Evolutionary conservation across 1,284 basidiomycete species (phyloP), one percentile per base, ranked within the genome.

Genomic region (Porogramme epimiltina): DNA sequence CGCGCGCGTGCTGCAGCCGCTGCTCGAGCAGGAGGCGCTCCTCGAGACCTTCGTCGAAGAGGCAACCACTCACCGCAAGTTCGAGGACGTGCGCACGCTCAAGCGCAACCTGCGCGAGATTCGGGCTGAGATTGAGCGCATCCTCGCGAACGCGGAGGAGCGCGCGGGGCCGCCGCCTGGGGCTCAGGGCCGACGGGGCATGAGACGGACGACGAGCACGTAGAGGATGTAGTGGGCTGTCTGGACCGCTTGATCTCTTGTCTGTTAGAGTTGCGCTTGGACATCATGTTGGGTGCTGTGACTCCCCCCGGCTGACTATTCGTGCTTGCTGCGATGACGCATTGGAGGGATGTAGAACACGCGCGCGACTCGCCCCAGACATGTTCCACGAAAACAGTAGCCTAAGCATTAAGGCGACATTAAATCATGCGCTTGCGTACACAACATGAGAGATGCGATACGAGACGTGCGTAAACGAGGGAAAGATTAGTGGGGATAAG

Each of bases 1-100:
- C 19, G 91, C 91, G 2, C 75, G 81, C 28, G 72, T 78, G 3
- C 72, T 96, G 20, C 93, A 95, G 63, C 93, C 93, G 2, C 71
- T 96, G 18, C 77, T 96, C 9, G 93, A 96, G 69, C 93, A 96
- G 70, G 93, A 96, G 70, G 88, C 89, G 3, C 76, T 95, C 44
- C 75, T 96, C 28, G 93, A 95, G 72, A 78, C 81, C 1, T 92
- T 90, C 63, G 78, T 93, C 3, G 84, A 88, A 59, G 90, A 95
- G 65, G 93, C 93, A 3, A 87, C 85, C 66, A 80, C 83, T 1
- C 87, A 87, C 62, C 77, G 93, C 40, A 95, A 95, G 71, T 95
- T 95, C 58, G 93, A 96, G 70, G 93, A 96, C 66, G 85, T 85
- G 18, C 87, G 87, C 70, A 89, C 85, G 3, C 73, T 96, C 51